Evolutionary conservation across 2,329 filamentous ascomycete genomes (phyloP), one percentile per base, ranked within the genome.

Genomic region (Fusarium sp.): DNA sequence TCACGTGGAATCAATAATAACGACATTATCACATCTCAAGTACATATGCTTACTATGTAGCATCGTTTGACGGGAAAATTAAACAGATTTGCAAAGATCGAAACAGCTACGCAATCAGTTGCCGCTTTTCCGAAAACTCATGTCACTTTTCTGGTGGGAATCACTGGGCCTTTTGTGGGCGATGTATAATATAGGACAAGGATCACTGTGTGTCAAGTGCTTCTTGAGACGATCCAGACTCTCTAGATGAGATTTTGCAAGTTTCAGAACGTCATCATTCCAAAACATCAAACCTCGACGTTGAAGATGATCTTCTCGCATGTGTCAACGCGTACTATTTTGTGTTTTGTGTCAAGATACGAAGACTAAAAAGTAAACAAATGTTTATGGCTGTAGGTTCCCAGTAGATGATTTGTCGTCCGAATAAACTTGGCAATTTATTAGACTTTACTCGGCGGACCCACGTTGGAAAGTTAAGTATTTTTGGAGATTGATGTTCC

Each of bases 161-260:
- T 34, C 40, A 46, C 42, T 53, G 47, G 65, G 52, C 23, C 15
- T 51, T 41, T 31, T 37, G 56, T 57, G 62, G 58, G 28, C 37
- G 49, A 49, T 46, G 13, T 20, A 13, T 55, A 42, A 20, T 57
- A 34, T 57, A 34, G 42, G 44, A 46, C 66, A 67, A 57, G 57
- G 66, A 37, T 28, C 33, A 33, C 37, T 34, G 33, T 31, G 52
- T 42, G 50, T 49, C 67, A 64, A 70, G 50, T 49, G 41, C 23
- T 53, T 63, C 55, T 67, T 62, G 62, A 46, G 66, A 69, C 57
- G 45, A 69, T 67, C 66, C 62, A 57, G 62, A 70, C 67, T 46
- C 37, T 54, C 23, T 55, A 46, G 49, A 52, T 67, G 53, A 26
- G 51, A 53, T 52, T 57, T 23, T 53, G 38, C 30, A 34, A 4